A percentile compares a stretch with the other conserved stretches of the same genome.
phyloP scores from a whole-genome alignment of 805 yeast genomes.

The Pichia scutulata region DNA sequence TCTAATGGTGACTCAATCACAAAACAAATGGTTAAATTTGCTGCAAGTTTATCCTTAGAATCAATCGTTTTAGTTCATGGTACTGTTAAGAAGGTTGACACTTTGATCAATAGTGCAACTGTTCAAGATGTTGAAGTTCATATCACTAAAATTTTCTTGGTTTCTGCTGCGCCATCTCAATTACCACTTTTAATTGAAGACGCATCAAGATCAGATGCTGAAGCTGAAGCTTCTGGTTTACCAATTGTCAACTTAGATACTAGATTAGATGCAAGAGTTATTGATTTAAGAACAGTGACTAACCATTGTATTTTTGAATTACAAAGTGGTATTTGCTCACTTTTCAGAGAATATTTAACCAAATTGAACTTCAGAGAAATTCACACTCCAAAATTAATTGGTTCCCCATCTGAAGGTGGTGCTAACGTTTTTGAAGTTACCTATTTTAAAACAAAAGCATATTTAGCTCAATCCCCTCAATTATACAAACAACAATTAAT shows the following conservation, averaged over 20 bases:
- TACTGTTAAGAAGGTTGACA: conserved; percentile 72
- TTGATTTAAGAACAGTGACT: conserved; percentile 93
- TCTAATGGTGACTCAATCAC: conserved; percentile 65
- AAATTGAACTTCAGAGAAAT: conserved; percentile 73
- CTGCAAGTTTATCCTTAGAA: conserved; percentile 76
- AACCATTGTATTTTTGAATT: conserved; percentile 96
- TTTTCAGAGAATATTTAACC: conserved; percentile 83
- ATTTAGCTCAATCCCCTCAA: conserved; percentile 97
- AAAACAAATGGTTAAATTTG: conserved; percentile 97
- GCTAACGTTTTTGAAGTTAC: conserved; percentile 90
- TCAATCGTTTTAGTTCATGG: conserved; percentile 91
- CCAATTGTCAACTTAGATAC: conserved; percentile 97
- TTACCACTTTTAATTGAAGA: conserved; percentile 94
- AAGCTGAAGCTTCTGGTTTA: conserved; percentile 83
- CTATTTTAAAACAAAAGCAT: conserved; percentile 90
- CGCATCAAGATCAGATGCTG: conserved; percentile 90
- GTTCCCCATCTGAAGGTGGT: conserved; percentile 97
- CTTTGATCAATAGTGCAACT: conserved; percentile 82
- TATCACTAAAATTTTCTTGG: conserved; percentile 62
- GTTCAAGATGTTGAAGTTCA: conserved; percentile 85
- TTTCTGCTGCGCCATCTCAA: conserved; percentile 85
- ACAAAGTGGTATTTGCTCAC: conserved; percentile 78
- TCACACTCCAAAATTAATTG: conserved; percentile 93
- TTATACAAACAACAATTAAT: conserved; percentile 95
- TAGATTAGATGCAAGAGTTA: conserved; percentile 88